Base-by-base conservation (phyloP, 1,139 yeast genomes). In the Blastobotrys aristatus region DNA sequence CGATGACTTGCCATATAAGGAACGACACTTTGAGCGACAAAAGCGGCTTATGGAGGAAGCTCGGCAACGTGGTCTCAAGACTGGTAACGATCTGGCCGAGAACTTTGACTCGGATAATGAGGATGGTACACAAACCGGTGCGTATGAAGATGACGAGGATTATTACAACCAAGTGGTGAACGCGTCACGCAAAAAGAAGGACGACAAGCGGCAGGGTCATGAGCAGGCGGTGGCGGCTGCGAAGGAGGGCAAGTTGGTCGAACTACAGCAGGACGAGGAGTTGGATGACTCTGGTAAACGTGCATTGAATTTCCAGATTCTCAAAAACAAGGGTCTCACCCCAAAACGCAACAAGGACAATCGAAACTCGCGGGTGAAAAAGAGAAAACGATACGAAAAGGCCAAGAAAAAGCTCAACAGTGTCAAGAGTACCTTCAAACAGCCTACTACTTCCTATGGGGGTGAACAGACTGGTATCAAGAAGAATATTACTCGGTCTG, bases 381-480 rank as follows among this genome's bases (percentile, higher is more conserved):
- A 92, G 95, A 84, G 97, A 76, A 86, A 82, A 81, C 88, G 88
- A 80, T 92, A 86, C 72, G 97, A 88, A 55, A 77, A 79, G 65
- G 98, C 99, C 35, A 82, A 89, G 73, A 90, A 89, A 88, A 89
- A 89, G 67, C 83, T 94, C 66, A 82, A 83, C 64, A 84, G 95
- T 51, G 84, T 87, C 54, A 83, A 96, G 68, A 88, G 87, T 51
- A 97, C 89, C 24, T 89, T 84, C 74, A 77, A 83, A 59, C 82
- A 79, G 40, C 86, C 82, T 58, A 75, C 78, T 53, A 89, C 96
- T 47, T 83, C 96, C 2, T 92, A 94, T 68, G 84, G 77, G 56
- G 98, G 98, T 69, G 98, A 92, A 68, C 77, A 80, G 73, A 90
- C 97, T 21, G 98, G 98, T 85, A 92, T 92, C 67, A 89, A 89